These are phyloP conservation scores for Teunomyces stri DNA, from an alignment of 805 yeast genomes.

Conservation along the genomic window DNA sequence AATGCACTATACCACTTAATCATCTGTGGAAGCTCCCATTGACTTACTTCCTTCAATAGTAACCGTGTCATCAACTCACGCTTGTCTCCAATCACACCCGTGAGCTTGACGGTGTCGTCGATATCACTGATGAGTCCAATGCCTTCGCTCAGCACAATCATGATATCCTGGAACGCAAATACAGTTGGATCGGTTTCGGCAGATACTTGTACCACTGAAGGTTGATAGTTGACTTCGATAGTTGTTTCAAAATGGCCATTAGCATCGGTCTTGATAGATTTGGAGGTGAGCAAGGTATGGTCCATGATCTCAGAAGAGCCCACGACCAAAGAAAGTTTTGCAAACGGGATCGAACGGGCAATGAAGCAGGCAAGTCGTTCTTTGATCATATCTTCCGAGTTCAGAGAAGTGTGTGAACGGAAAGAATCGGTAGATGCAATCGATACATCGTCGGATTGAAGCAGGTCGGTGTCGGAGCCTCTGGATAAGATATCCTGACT, in stretches of 20 bases:
- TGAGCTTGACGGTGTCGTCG: constrained; percentile 88
- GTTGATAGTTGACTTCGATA: constrained; percentile 56
- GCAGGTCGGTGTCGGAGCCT: constrained; percentile 7
- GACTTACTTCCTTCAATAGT: constrained; percentile 59
- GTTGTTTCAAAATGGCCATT: constrained; percentile 64
- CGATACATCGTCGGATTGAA: constrained; percentile 6
- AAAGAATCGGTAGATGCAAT: not conserved
- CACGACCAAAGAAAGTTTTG: constrained; percentile 52
- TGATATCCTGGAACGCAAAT: constrained; percentile 44
- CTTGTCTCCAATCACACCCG: constrained; percentile 89
- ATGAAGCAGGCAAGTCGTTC: constrained; percentile 70
- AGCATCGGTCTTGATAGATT: constrained; percentile 50
- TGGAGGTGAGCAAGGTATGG: constrained; percentile 24
- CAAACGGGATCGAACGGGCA: constrained; percentile 60
- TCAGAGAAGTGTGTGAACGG: constrained; percentile 1
- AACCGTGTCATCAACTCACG: constrained; percentile 78
- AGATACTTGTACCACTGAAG: constrained; percentile 55
- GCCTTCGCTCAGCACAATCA: constrained; percentile 47
- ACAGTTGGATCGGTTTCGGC: constrained; percentile 48
- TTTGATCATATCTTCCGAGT: constrained; percentile 49
- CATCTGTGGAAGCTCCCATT: constrained; percentile 75
- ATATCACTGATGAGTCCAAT: constrained; percentile 82
- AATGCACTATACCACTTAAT: constrained; percentile 68
- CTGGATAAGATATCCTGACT: constrained; percentile 20
- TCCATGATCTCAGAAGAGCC: constrained; percentile 45